A percentile compares a stretch with the other conserved stretches of the same genome.
Evolutionary conservation across 228 moss, liverwort and hornwort genomes (phyloP).

Genomic region (Sphagnum fallax): DNA sequence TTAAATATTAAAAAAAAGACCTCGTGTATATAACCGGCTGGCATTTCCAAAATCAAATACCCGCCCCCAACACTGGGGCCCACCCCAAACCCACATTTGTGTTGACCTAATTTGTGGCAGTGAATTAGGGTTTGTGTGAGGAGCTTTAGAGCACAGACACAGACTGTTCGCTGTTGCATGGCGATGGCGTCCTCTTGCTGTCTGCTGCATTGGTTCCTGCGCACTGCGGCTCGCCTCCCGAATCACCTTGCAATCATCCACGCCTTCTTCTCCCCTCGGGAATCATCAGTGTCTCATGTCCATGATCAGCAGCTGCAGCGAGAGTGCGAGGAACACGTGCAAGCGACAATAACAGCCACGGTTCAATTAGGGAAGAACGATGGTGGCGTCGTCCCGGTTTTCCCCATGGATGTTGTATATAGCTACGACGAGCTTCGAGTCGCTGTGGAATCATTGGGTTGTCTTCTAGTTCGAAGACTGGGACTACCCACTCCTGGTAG

Average conservation of each 20-base stretch:
- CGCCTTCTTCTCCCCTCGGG: conserved; percentile 7
- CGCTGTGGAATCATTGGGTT: conserved; percentile 18
- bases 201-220: conserved; percentile 16
- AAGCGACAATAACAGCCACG: background rate
- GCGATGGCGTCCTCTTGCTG: conserved; percentile 15
- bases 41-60: too few relatives aligned
- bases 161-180: background rate
- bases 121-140: too few relatives aligned
- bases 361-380: background rate
- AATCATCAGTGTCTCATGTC: background rate
- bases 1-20: too few relatives aligned
- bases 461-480: conserved; percentile 1
- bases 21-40: too few relatives aligned
- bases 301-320: background rate
- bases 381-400: background rate
- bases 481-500: background rate
- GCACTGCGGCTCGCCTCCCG: conserved; percentile 13
- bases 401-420: conserved; percentile 14
- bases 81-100: too few relatives aligned
- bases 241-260: conserved; percentile 16
- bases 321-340: background rate
- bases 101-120: too few relatives aligned
- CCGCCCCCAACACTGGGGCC: too few relatives aligned
- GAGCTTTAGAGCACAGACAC: too few relatives aligned
- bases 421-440: conserved; percentile 19